These are phyloP conservation scores for Andalucia godoyi DNA, from an alignment of 78 protist species.

Conservation along the genomic window DNA sequence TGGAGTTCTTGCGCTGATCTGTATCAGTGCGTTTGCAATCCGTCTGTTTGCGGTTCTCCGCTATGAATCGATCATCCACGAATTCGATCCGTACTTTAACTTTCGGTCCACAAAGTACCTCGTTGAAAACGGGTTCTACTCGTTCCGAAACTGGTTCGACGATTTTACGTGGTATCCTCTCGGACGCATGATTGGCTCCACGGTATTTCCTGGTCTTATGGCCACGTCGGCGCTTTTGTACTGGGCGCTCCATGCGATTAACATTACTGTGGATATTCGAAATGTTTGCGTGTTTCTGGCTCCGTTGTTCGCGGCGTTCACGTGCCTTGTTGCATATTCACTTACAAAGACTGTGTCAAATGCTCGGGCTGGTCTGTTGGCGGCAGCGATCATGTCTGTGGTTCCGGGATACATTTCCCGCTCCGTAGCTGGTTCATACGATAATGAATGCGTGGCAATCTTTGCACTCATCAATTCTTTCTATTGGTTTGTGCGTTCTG, in stretches of 20 bases:
- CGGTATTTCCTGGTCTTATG: conserved; percentile 96
- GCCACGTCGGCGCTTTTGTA: conserved; percentile 73
- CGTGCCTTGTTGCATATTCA: conserved; percentile 61
- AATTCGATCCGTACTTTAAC: conserved; percentile 85
- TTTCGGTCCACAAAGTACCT: conserved; percentile 83
- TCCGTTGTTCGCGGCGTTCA: conserved; percentile 73
- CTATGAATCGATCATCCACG: conserved; percentile 86
- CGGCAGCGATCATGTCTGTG: conserved; percentile 81
- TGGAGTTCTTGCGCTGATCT: no score
- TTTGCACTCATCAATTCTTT: conserved; percentile 82
- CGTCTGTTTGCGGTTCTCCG: conserved; percentile 88
- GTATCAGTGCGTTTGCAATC: conserved; percentile 83
- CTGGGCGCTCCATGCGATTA: conserved; percentile 49
- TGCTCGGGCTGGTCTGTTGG: conserved; percentile 37
- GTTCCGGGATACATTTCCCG: conserved; percentile 92
- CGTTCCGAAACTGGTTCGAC: conserved; percentile 95
- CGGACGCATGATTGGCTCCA: conserved; percentile 94
- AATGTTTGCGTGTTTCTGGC: conserved; percentile 91
- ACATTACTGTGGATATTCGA: conserved; percentile 66
- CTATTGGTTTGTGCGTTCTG: conserved; percentile 74
- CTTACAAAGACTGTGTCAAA: conserved; percentile 15
- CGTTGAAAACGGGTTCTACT: conserved; percentile 67
- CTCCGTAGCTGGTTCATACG: conserved; percentile 97
- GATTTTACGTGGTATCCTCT: conserved; percentile 94
- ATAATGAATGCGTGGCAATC: conserved; percentile 97